These are phyloP conservation scores for Ruellia speciosa DNA, from an alignment of 305 asterid genomes.

Conservation along the genomic window DNA sequence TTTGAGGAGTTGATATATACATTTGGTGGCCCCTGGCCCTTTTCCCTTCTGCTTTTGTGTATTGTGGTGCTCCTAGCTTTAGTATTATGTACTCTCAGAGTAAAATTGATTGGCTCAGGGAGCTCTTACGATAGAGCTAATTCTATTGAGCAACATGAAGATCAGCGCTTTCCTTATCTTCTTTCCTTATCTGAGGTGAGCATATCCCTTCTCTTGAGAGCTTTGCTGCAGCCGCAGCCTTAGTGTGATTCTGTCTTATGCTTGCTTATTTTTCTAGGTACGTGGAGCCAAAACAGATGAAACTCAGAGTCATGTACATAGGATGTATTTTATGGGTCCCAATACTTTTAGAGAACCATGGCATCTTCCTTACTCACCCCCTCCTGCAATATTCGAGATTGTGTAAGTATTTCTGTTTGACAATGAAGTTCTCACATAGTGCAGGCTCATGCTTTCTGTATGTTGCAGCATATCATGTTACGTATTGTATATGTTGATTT, in stretches of 20 bases:
- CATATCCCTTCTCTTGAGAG: conserved; percentile 18
- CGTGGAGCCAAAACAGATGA: conserved; percentile 86
- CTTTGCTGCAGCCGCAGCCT: conserved; percentile 13
- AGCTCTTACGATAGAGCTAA: conserved; percentile 41
- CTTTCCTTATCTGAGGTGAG: conserved; percentile 90
- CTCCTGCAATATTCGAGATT: conserved; percentile 73
- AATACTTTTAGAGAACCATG: conserved; percentile 96
- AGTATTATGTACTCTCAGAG: conserved; percentile 56
- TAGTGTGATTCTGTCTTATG: conserved; percentile 9
- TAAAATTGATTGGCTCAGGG: conserved; percentile 69
- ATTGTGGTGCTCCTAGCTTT: conserved; percentile 66
- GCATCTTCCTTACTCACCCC: conserved; percentile 96
- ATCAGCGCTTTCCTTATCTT: conserved; percentile 71
- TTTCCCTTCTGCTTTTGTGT: conserved; percentile 54
- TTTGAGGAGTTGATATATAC: conserved; percentile 88
- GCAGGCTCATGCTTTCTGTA: conserved; percentile 18
- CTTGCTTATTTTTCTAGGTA: conserved; percentile 40
- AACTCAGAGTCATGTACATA: conserved; percentile 80
- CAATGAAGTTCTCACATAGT: conserved; percentile 2
- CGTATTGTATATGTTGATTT: background rate
- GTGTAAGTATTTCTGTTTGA: conserved; percentile 55
- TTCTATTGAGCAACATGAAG: conserved; percentile 59
- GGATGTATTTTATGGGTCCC: conserved; percentile 97
- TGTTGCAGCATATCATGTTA: conserved; percentile 10
- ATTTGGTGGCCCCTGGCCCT: conserved; percentile 95